Evolutionary conservation across 768 basidiomycete species (phyloP).

Genomic region (Myochromella boudieri): DNA sequence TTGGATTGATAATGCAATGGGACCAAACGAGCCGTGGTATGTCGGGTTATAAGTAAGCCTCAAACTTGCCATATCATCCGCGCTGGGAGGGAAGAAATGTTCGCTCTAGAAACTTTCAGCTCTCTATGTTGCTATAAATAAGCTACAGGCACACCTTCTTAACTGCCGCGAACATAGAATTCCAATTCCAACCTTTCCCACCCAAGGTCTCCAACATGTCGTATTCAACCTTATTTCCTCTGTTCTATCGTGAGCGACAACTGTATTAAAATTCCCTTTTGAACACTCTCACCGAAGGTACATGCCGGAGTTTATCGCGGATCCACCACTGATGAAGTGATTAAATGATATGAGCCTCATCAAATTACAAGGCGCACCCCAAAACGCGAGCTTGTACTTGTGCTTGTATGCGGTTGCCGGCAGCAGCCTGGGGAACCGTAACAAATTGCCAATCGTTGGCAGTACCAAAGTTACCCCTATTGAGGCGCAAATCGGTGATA

Average conservation of each 20-base stretch:
- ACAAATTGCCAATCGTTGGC: conserved; percentile 16
- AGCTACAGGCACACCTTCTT: conserved; percentile 5
- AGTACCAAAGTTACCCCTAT: conserved; percentile 11
- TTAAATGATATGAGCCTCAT: background rate
- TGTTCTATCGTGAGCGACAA: background rate
- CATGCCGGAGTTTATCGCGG: conserved; percentile 17
- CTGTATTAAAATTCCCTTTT: background rate
- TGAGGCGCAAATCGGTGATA: conserved; percentile 14
- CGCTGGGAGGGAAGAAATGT: conserved; percentile 14
- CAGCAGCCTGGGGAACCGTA: conserved; percentile 11
- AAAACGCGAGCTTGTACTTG: conserved; percentile 15
- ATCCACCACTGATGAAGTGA: conserved; percentile 9
- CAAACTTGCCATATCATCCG: conserved; percentile 1
- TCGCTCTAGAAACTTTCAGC: conserved; percentile 9
- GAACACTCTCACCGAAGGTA: conserved; percentile 8
- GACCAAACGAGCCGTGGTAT: conserved; percentile 12
- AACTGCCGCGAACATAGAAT: conserved; percentile 12
- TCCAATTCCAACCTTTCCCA: conserved; percentile 16
- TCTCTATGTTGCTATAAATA: background rate
- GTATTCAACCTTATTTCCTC: conserved; percentile 15
- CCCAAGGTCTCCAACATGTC: conserved; percentile 13
- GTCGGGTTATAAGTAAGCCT: conserved; percentile 9
- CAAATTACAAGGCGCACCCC: conserved; percentile 5
- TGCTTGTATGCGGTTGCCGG: conserved; percentile 8
- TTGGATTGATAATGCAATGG: conserved; percentile 12